Conservation (phyloP, 306 rosid genomes). For the Mucuna pruriens region DNA sequence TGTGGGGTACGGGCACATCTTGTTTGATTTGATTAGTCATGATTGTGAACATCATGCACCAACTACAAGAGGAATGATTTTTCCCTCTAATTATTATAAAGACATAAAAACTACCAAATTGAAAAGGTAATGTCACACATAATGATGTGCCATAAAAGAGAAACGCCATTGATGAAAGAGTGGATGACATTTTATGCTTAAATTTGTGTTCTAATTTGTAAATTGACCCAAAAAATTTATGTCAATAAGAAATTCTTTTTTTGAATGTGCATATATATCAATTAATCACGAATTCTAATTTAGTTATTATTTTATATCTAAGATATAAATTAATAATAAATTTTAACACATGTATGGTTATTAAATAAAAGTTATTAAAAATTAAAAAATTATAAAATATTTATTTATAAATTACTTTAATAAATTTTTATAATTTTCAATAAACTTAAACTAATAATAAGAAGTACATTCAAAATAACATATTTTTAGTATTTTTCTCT, state of each 20-base stretch:
- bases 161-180: background rate
- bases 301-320: too few species aligned
- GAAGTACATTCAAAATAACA: too few species aligned
- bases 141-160: constrained; percentile 39
- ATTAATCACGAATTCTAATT: too few species aligned
- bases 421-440: too few species aligned
- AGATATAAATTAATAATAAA: too few species aligned
- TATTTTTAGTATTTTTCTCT: too few species aligned
- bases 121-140: constrained; percentile 30
- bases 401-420: too few species aligned
- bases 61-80: constrained; percentile 29
- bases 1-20: too few species aligned
- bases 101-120: background rate
- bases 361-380: too few species aligned
- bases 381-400: too few species aligned
- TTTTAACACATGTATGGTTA: too few species aligned
- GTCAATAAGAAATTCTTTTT: background rate
- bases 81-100: background rate
- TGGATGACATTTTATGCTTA: background rate
- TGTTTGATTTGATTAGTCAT: constrained; percentile 13
- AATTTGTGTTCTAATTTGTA: background rate
- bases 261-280: background rate
- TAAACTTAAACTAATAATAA: too few species aligned
- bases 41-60: constrained; percentile 34
- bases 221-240: background rate